Evolutionary conservation across 2,329 filamentous ascomycete species (phyloP).

Genomic region (Rhynchosporium secalis): DNA sequence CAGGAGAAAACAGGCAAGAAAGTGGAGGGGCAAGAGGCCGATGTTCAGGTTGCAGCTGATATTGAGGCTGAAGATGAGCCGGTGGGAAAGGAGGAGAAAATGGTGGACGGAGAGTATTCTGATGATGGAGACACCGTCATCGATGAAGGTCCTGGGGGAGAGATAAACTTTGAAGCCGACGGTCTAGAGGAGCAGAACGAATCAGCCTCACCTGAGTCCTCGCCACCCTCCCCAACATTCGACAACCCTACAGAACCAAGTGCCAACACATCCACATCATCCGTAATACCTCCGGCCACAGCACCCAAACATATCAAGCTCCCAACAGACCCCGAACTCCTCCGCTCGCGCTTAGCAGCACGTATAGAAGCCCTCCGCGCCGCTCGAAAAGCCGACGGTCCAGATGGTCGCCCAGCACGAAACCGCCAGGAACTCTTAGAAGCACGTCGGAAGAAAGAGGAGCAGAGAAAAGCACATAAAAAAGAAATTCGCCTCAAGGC

Average conservation of each 20-base stretch:
- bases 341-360: constrained; percentile 76
- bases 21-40: neutral
- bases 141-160: constrained; percentile 34
- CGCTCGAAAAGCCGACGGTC: constrained; percentile 81
- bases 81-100: constrained; percentile 31
- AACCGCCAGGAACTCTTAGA: constrained; percentile 93
- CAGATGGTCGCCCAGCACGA: constrained; percentile 77
- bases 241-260: constrained; percentile 55
- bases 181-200: constrained; percentile 48
- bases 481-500: constrained; percentile 77
- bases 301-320: constrained; percentile 67
- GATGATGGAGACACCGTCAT: constrained; percentile 29
- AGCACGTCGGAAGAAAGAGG: constrained; percentile 81
- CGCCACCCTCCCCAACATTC: constrained; percentile 60
- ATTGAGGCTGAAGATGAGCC: constrained; percentile 12
- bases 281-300: constrained; percentile 58
- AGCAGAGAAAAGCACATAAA: constrained; percentile 83
- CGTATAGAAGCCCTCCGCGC: constrained; percentile 84
- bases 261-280: constrained; percentile 70
- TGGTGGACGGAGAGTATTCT: constrained; percentile 10
- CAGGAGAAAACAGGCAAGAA: constrained; percentile 9
- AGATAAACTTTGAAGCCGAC: constrained; percentile 49
- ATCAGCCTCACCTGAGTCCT: constrained; percentile 48
- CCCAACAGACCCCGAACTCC: constrained; percentile 69
- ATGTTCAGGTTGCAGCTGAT: constrained; percentile 1